Evolutionary conservation across 305 asterid species (phyloP), one percentile per base, ranked within the genome.

Genomic region (Caryopteris hybrid): DNA sequence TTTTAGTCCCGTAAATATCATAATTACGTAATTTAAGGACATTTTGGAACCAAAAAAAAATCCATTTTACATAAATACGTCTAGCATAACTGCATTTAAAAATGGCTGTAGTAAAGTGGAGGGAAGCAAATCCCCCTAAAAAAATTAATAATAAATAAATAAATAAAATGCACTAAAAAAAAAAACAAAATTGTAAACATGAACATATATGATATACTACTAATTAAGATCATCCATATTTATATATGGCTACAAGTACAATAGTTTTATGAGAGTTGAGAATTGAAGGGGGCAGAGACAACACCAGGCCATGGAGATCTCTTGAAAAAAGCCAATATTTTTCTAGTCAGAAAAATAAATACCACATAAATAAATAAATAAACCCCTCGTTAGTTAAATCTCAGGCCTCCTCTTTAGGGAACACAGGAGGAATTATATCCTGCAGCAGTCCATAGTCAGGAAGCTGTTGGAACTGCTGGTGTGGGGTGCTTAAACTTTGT

Each of bases 391-490:
- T n/a, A n/a, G n/a, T n/a, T n/a, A n/a, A n/a, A 6, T 57, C 53
- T 72, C 79, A 84, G 36, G 78, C 77, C 79, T 85, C 87, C 71
- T 75, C 81, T 52, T 83, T 83, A 25, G 85, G 82, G 74, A 50
- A 81, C 23, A 39, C 59, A 2, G 85, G 74, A 68, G 83, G 83
- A 50, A 87, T 76, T 50, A 85, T 71, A 64, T 87, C 95, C 69
- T 87, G 89, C 79, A 83, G 69, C 55, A 87, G 73, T 29, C 95
- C 91, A 53, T 79, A 75, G 22, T 85, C 89, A 17, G 68, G 13
- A 53, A 78, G 50, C 74, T 81, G 90, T 3, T 81, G 84, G 64
- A 61, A 38, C 74, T 77, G 82, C 45, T 53, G 80, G 46, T 68
- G 78, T 63, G 60, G 58, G 48, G 71, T 53, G 41, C 63, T 6